Evolutionary conservation across 2,329 filamentous ascomycete genomes (phyloP).

Genomic region (Aureobasidium uvarum): DNA sequence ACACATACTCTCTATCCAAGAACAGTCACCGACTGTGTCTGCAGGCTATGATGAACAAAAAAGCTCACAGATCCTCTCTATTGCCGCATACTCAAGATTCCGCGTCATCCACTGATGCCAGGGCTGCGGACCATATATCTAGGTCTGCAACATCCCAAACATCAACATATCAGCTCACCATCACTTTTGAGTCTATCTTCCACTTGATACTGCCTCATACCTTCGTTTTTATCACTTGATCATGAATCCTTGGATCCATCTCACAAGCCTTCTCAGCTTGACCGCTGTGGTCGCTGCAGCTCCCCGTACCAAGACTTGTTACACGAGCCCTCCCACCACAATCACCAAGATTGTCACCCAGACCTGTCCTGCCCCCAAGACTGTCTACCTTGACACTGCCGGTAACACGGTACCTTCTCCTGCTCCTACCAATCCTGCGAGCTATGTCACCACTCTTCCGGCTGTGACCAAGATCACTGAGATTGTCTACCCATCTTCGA

Average conservation of each 20-base stretch:
- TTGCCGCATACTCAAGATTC: too few species aligned
- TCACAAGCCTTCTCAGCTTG: constrained; percentile 5
- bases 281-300: constrained; percentile 1
- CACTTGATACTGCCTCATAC: background rate
- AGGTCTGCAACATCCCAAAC: background rate
- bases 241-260: constrained; percentile 9
- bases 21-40: background rate
- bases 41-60: background rate
- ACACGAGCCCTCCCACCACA: background rate
- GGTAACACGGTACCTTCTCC: background rate
- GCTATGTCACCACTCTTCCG: background rate
- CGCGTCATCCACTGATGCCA: background rate
- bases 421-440: background rate
- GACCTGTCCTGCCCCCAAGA: constrained; percentile 5
- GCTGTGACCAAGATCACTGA: background rate
- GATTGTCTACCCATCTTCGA: background rate
- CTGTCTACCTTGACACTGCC: background rate
- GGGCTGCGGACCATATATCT: background rate
- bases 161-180: background rate
- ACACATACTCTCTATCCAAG: background rate
- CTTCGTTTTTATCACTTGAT: background rate
- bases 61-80: background rate
- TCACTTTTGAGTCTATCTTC: background rate
- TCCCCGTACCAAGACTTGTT: constrained; percentile 5
- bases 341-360: constrained; percentile 4